Evolutionary conservation across 495 filamentous ascomycete genomes (phyloP), one percentile per base, ranked within the genome.

Genomic region (Cercophora samala): DNA sequence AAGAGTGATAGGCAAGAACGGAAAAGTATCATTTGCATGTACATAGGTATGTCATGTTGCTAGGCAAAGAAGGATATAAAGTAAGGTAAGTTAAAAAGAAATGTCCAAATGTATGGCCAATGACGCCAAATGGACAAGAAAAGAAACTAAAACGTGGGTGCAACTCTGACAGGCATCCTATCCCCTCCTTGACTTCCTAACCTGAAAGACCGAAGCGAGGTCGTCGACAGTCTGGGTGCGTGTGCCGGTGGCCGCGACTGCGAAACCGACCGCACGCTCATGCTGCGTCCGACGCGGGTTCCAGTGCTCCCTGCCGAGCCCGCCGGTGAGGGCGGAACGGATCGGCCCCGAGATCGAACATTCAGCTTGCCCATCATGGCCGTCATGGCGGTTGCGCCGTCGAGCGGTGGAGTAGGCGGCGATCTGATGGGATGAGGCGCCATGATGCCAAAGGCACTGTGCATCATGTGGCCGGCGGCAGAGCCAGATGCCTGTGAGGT

Each of bases 361-460:
- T 76, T 74, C 13, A 76, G 64, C 64, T 71, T 74, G 58, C 67
- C 62, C 72, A 74, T 74, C 72, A 76, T 76, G 9, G 70, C 65
- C 6, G 62, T 70, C 63, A 76, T 68, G 5, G 72, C 72, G 0
- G 70, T 66, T 0, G 63, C 52, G 1, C 66, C 62, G 32, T 73
- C 69, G 1, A 73, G 60, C 0, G 69, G 68, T 42, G 68, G 71
- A 1, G 68, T 72, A 11, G 70, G 70, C 6, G 69, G 70, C 4
- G 68, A 68, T 21, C 66, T 60, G 0, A 63, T 52, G 13, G 60
- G 54, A 32, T 60, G 65, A 23, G 25, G 51, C 46, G 21, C 25
- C 24, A 58, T 23, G 0, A 55, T 58, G 37, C 65, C 58, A 25
- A 37, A 21, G 60, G 23, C 26, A 29, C 53, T 46, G 60, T 21